Percentiles rank a stretch among this genome's conserved stretches.
phyloP scores from a whole-genome alignment of 2,329 filamentous ascomycete species.

The Aspergillus sp. region DNA sequence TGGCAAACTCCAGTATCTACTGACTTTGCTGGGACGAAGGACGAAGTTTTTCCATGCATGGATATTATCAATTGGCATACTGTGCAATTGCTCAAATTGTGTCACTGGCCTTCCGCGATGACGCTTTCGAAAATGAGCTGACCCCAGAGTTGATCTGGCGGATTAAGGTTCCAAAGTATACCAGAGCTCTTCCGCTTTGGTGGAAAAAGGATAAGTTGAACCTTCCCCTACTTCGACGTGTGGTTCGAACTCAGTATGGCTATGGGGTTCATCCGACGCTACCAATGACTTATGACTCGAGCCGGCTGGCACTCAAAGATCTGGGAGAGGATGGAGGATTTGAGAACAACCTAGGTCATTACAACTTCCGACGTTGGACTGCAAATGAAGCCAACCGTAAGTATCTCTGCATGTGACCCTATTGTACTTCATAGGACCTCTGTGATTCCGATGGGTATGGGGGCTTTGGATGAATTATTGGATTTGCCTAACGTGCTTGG shows the following conservation, averaged over 20 bases:
- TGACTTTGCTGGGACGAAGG: slow-evolving; percentile 9
- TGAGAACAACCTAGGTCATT: slow-evolving; percentile 22
- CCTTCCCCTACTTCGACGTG: slow-evolving; percentile 15
- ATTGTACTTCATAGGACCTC: background rate
- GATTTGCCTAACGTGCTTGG: background rate
- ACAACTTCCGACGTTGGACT: slow-evolving; percentile 20
- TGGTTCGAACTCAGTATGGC: slow-evolving; percentile 15
- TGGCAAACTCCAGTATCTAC: background rate
- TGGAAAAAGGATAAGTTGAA: slow-evolving; percentile 13
- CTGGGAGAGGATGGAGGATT: slow-evolving; percentile 19
- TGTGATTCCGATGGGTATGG: background rate
- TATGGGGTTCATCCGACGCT: slow-evolving; percentile 17
- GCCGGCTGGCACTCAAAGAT: slow-evolving; percentile 16
- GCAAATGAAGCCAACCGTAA: background rate
- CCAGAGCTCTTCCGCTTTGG: slow-evolving; percentile 8
- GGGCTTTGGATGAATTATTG: background rate
- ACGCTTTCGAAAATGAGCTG: slow-evolving; percentile 16
- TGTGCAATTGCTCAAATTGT: slow-evolving; percentile 21
- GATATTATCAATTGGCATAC: slow-evolving; percentile 23
- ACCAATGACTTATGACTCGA: slow-evolving; percentile 15
- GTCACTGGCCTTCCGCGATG: slow-evolving; percentile 17
- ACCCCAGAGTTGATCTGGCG: slow-evolving; percentile 20
- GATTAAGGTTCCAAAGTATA: slow-evolving; percentile 15
- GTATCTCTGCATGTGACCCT: background rate
- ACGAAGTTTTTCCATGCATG: slow-evolving; percentile 24